Evolutionary conservation across 2,329 filamentous ascomycete species (phyloP).

Genomic region (Claviceps spartinae): DNA sequence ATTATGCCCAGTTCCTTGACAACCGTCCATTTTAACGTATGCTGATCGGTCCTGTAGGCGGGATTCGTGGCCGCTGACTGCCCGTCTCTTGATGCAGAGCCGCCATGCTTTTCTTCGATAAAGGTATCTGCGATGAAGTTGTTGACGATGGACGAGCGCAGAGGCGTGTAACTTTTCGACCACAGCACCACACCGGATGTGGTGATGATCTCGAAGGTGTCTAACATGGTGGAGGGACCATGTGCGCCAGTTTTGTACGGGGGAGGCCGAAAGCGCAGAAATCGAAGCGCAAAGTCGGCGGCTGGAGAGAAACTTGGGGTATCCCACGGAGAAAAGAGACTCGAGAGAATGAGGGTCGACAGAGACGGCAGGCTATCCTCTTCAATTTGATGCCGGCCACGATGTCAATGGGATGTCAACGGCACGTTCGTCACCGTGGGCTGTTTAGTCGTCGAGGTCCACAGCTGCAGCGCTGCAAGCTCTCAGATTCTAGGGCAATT

Average conservation of each 20-base stretch:
- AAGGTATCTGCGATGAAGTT: constrained; percentile 93
- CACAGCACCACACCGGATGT: constrained; percentile 94
- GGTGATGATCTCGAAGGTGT: constrained; percentile 92
- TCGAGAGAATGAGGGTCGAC: not conserved
- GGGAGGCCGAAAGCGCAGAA: too few relatives aligned
- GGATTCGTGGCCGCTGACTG: constrained; percentile 50
- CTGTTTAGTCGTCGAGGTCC: too few relatives aligned
- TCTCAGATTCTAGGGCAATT: too few relatives aligned
- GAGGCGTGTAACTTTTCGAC: constrained; percentile 73
- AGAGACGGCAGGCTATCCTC: not conserved
- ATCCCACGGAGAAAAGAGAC: not conserved
- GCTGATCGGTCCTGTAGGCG: constrained; percentile 79
- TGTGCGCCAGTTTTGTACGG: not conserved
- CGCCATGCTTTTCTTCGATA: constrained; percentile 77
- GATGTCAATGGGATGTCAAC: too few relatives aligned
- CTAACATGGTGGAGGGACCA: constrained; percentile 52
- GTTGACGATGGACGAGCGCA: constrained; percentile 78
- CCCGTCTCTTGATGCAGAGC: constrained; percentile 44
- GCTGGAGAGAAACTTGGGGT: not conserved
- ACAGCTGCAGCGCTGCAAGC: too few relatives aligned
- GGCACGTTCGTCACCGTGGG: too few relatives aligned
- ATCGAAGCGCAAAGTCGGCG: not conserved
- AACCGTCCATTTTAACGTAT: constrained; percentile 87
- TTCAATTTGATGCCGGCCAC: too few relatives aligned
- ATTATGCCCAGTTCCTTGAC: constrained; percentile 89